Base-by-base conservation (phyloP, 352 stramenopile species). In the Globisporangium yorkense region DNA sequence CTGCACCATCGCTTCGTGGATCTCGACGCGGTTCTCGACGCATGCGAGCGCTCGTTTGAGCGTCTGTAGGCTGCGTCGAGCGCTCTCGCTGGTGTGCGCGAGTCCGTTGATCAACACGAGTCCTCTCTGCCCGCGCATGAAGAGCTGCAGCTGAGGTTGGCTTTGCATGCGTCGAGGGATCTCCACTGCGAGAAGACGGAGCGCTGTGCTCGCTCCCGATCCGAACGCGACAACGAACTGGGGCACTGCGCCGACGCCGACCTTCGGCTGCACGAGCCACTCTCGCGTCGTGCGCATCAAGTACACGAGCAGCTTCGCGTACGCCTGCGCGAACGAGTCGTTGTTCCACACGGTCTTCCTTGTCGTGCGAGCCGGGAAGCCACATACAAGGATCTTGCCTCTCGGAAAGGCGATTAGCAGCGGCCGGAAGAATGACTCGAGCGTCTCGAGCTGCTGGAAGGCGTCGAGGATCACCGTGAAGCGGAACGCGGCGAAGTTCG, bases 201-300 rank as follows among this genome's bases (percentile, higher is more conserved):
- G 44, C 7, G 76, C 82, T 10, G 74, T 66, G 10, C 66, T 70
- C 2, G 61, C 78, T 18, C 83, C 79, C 2, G 77, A 82, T 2
- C 83, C 83, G 57, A 90, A 86, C 1, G 66, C 75, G 49, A 89
- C 18, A 10, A 91, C 61, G 56, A 86, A 87, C 63, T 93, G 79
- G 10, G 80, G 69, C 7, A 89, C 68, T 5, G 70, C 79, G 5
- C 67, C 83, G 12, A 84, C 33, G 4, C 80, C 83, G 20, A 78
- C n/a, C 37, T 87, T 91, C 9, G 83, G 83, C 58, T 93, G 80
- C 16, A 80, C 68, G n/a, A 87, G 75, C 80, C 83, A 93, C 40
- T 88, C 79, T 0, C 72, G 63, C 18, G 80, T 80, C 18, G 54
- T 71, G 15, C 65, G 62, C 57, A 83, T 72, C 39, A 90, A 54